Percentiles rank a stretch among this genome's conserved stretches.
phyloP scores from a whole-genome alignment of 305 asterid genomes.

The Coffea humblotiana region DNA sequence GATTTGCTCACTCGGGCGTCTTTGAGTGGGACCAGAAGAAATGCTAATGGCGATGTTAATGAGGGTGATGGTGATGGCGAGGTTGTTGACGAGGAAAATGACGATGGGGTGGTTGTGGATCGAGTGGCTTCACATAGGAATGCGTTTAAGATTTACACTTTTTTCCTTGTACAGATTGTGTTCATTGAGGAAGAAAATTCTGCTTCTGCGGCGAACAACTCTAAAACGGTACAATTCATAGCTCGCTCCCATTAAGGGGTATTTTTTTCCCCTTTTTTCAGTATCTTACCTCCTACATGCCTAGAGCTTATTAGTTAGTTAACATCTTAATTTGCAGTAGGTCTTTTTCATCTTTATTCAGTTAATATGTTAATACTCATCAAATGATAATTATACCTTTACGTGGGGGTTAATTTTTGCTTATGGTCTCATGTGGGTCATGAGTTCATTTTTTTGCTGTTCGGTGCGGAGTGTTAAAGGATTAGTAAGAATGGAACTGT shows the following conservation, averaged over 20 bases:
- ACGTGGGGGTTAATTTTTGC: background rate
- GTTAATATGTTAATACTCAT: background rate
- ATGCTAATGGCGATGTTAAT: slow-evolving; percentile 20
- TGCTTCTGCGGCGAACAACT: slow-evolving; percentile 31
- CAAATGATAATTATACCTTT: background rate
- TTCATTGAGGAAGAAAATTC: slow-evolving; percentile 60
- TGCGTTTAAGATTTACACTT: slow-evolving; percentile 84
- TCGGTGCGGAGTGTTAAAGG: background rate
- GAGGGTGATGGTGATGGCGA: slow-evolving; percentile 40
- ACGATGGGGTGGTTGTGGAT: slow-evolving; percentile 32
- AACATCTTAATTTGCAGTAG: background rate
- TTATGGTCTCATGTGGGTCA: background rate
- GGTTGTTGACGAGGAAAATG: slow-evolving; percentile 36
- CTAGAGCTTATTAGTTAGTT: background rate
- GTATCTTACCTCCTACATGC: background rate
- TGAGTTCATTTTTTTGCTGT: background rate
- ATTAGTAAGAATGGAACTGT: background rate
- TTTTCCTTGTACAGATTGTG: slow-evolving; percentile 72
- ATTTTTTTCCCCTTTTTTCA: too few species aligned
- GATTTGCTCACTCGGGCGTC: slow-evolving; percentile 53
- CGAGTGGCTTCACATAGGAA: slow-evolving; percentile 78
- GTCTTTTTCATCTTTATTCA: background rate
- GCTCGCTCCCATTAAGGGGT: background rate
- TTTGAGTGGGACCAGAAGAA: slow-evolving; percentile 19
- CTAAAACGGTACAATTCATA: slow-evolving; percentile 45